Evolutionary conservation across 805 yeast genomes (phyloP).

Genomic region (Komagataella phaffii): DNA sequence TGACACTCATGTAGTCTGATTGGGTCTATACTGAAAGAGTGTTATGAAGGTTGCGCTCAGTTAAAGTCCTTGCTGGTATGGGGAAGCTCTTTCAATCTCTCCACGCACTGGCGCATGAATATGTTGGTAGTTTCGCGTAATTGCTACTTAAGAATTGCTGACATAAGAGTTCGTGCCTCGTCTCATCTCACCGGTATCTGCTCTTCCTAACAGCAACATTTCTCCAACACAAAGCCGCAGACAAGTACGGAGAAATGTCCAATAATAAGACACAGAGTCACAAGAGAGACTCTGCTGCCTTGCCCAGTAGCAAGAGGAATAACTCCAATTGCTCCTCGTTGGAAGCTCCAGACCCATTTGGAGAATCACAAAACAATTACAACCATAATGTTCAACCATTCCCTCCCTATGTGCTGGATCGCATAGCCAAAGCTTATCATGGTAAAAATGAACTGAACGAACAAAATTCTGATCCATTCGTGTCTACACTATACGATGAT

Average conservation of each 20-base stretch:
- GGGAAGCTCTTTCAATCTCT: not conserved
- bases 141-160: not conserved
- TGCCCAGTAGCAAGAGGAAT: not conserved
- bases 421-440: conserved; percentile 27
- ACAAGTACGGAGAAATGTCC: not conserved
- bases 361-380: conserved; percentile 7
- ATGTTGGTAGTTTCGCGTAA: not conserved
- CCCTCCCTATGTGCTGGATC: conserved; percentile 58
- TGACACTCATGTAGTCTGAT: not conserved
- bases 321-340: not conserved
- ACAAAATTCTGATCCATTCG: conserved; percentile 10
- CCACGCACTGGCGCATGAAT: not conserved
- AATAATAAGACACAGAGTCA: not conserved
- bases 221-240: not conserved
- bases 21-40: not conserved
- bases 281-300: not conserved
- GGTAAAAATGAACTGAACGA: conserved; percentile 10
- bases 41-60: too few species aligned
- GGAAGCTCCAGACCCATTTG: conserved; percentile 1
- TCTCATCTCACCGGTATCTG: not conserved
- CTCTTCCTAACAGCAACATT: not conserved
- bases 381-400: conserved; percentile 18
- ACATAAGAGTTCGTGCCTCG: not conserved
- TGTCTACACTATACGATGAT: conserved; percentile 7
- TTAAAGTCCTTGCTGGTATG: not conserved